Evolutionary conservation across 129 eudicot species (phyloP).

Genomic region (Centaurea solstitialis): DNA sequence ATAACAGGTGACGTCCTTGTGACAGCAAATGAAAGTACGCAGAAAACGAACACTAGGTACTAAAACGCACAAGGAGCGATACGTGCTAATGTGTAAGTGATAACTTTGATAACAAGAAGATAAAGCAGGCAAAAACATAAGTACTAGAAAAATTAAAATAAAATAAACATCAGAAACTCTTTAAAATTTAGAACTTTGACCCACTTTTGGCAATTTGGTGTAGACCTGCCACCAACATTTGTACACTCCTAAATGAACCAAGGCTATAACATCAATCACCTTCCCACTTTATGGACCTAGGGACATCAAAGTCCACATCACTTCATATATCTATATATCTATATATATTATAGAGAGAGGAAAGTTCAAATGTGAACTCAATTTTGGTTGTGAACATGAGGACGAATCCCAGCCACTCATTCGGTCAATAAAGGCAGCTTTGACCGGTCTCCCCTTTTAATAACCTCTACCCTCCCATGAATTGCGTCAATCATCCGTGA

Average conservation of each 20-base stretch:
- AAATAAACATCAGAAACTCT: not conserved
- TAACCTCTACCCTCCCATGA: too few relatives aligned
- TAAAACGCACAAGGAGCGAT: too few relatives aligned
- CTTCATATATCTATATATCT: too few relatives aligned
- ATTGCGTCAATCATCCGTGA: too few relatives aligned
- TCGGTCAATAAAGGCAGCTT: too few relatives aligned
- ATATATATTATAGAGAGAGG: too few relatives aligned
- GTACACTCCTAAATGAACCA: not conserved
- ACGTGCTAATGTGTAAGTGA: not conserved
- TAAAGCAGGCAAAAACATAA: not conserved
- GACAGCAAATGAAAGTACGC: not conserved
- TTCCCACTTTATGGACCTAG: not conserved
- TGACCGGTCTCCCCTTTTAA: too few relatives aligned
- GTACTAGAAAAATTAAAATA: not conserved
- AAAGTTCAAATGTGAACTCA: too few relatives aligned
- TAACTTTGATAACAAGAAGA: not conserved
- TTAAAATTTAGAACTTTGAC: not conserved
- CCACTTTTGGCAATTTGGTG: constrained; percentile 4
- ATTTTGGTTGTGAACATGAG: too few relatives aligned
- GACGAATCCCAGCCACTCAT: too few relatives aligned
- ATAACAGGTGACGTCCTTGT: not conserved
- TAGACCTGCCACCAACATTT: constrained; percentile 18
- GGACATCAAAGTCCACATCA: not conserved
- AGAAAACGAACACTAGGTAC: not conserved
- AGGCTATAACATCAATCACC: not conserved